Evolutionary conservation across 192 early-diverging fungal genomes (phyloP).

Genomic region (Linnemannia hyalina): DNA sequence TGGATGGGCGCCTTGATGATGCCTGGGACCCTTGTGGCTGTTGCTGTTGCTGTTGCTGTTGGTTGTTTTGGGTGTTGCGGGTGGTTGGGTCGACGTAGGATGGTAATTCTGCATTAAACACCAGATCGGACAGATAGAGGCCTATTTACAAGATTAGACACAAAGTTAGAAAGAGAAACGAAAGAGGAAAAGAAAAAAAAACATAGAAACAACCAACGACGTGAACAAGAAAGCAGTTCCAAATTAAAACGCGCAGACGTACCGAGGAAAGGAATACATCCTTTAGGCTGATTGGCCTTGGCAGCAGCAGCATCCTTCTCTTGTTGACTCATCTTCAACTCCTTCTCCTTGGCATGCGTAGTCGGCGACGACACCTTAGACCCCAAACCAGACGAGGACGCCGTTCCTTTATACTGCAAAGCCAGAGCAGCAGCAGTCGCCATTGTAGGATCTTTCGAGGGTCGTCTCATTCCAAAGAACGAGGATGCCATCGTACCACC

Average conservation of each 20-base stretch:
- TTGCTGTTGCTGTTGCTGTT: background rate
- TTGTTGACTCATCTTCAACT: background rate
- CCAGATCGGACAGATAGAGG: conserved; percentile 69
- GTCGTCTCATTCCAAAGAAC: conserved; percentile 13
- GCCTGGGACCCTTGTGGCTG: background rate
- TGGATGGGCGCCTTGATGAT: background rate
- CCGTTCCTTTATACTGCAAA: background rate
- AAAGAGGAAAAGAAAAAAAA: background rate
- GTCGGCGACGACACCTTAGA: background rate
- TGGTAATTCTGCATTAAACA: conserved; percentile 69
- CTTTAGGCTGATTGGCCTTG: conserved; percentile 52
- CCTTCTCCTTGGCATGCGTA: background rate
- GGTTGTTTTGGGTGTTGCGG: background rate
- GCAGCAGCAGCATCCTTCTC: conserved; percentile 13
- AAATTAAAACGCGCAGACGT: background rate
- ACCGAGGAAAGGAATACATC: conserved; percentile 74
- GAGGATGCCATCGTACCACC: background rate
- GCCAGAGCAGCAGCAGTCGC: background rate
- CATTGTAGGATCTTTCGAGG: background rate
- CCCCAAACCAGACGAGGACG: background rate
- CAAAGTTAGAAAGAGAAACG: no score
- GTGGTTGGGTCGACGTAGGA: conserved; percentile 58
- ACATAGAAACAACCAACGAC: background rate
- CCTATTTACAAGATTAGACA: conserved; percentile 34
- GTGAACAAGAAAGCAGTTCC: background rate